A percentile compares a stretch with the other conserved stretches of the same genome.
These are phyloP conservation scores for Cutaneotrichosporon daszewskae DNA, from an alignment of 1,284 basidiomycete species.

Conservation along the genomic window DNA sequence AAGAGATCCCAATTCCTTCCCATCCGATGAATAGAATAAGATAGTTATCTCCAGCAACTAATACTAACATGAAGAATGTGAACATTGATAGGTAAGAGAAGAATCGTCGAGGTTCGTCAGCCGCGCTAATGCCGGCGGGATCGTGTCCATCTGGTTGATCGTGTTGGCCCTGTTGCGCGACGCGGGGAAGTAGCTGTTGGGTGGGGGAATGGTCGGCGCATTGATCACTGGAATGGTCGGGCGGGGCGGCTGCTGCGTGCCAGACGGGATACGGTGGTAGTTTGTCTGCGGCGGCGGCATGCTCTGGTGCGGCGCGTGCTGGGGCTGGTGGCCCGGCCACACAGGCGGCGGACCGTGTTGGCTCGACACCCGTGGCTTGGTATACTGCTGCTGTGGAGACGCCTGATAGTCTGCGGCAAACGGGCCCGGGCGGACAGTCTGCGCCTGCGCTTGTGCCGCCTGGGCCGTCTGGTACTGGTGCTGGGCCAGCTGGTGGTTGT, in stretches of 20 bases:
- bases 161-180: slow-evolving; percentile 73
- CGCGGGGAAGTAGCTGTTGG: slow-evolving; percentile 62
- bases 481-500: slow-evolving; percentile 89
- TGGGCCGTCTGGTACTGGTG: slow-evolving; percentile 90
- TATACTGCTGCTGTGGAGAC: slow-evolving; percentile 9
- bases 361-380: slow-evolving; percentile 26
- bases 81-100: slow-evolving; percentile 44
- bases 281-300: slow-evolving; percentile 21
- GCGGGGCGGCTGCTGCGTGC: slow-evolving; percentile 6
- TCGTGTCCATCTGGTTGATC: slow-evolving; percentile 73
- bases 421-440: slow-evolving; percentile 29
- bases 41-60: slow-evolving; percentile 44
- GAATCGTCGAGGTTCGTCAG: slow-evolving; percentile 67
- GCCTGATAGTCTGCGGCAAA: slow-evolving; percentile 29
- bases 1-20: slow-evolving; percentile 44
- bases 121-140: slow-evolving; percentile 84
- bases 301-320: slow-evolving; percentile 17
- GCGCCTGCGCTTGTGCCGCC: slow-evolving; percentile 29
- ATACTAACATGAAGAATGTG: slow-evolving; percentile 43
- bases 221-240: slow-evolving; percentile 48
- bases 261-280: slow-evolving; percentile 28
- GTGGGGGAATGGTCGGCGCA: slow-evolving; percentile 41
- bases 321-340: slow-evolving; percentile 13
- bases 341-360: slow-evolving; percentile 29
- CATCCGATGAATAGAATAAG: slow-evolving; percentile 43